Base-by-base conservation (phyloP, 1,139 yeast genomes). In the Taphrina confusa region DNA sequence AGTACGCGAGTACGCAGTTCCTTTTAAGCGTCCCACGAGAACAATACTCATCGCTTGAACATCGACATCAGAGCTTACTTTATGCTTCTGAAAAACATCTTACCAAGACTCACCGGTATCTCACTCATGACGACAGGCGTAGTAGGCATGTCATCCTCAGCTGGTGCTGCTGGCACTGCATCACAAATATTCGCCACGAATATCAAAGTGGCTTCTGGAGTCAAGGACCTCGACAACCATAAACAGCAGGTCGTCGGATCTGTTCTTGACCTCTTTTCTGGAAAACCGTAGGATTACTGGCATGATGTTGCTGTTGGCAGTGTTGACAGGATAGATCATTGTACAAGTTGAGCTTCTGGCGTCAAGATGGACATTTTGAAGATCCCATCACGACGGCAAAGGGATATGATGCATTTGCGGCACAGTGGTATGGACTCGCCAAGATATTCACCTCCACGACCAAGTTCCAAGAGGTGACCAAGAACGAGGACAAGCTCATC, bases 81-180 rank as follows among this genome's bases (percentile, higher is more conserved):
- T 6, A 37, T 47, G 52, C 31, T 33, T 4, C 33, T 47, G 14
- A 16, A 33, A 34, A 47, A 47, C 52, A 27, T 47, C 52, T 14
- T 47, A 47, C 52, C 52, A 34, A 47, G 52, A 47, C 52, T 47
- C 28, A 47, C 52, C 9, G 52, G 52, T 20, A 47, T 47, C 5
- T 47, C 52, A 31, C 52, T 47, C 52, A 47, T 47, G 52, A 47
- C 52, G 9, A 47, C 52, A 18, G 52, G 52, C 12, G 42, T 47
- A 18, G 52, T 47, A 20, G 52, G 52, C 31, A 47, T 47, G 52
- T 47, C 52, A 22, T 20, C 42, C 5, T 27, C 52, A 0, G 52
- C 52, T 1, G 47, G 47, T 23, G 52, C 52, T 6, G 52, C 52
- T 20, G 52, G 42, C 8, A 22, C 30, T 22, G 52, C 52, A 9